Evolutionary conservation across 2,329 filamentous ascomycete genomes (phyloP).

Genomic region (Aspergillus intermedius): DNA sequence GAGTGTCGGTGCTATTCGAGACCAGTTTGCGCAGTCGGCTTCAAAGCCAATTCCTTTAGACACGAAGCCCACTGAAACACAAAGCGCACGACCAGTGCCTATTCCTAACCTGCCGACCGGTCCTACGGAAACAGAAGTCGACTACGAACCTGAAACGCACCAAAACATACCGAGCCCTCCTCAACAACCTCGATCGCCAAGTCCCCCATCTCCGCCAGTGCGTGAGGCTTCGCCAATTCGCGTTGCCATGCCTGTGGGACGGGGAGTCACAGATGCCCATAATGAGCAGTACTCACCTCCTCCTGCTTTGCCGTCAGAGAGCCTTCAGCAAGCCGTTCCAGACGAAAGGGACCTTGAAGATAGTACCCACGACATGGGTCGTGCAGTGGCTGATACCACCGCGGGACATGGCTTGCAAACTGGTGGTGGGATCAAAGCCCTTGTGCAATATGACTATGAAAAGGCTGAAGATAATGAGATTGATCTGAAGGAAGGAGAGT

Average conservation of each 20-base stretch:
- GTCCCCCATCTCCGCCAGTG: conserved; percentile 43
- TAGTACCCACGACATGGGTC: conserved; percentile 52
- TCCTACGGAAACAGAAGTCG: conserved; percentile 42
- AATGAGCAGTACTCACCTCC: conserved; percentile 38
- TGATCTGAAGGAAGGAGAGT: conserved; percentile 80
- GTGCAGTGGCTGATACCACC: conserved; percentile 53
- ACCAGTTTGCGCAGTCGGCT: conserved; percentile 73
- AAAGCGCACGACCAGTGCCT: conserved; percentile 61
- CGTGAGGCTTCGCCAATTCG: conserved; percentile 69
- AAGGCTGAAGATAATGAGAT: conserved; percentile 97
- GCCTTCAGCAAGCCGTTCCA: conserved; percentile 57
- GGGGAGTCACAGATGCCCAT: conserved; percentile 44
- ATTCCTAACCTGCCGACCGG: conserved; percentile 68
- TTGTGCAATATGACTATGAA: conserved; percentile 92
- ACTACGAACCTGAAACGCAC: conserved; percentile 38
- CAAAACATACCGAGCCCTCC: conserved; percentile 34
- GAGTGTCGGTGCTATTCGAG: conserved; percentile 67
- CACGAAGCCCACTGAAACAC: conserved; percentile 58
- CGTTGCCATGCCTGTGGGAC: conserved; percentile 76
- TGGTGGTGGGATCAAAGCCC: conserved; percentile 60
- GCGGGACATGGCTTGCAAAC: conserved; percentile 41
- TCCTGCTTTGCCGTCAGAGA: conserved; percentile 53
- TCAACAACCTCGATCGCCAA: conserved; percentile 42
- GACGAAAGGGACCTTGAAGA: conserved; percentile 62
- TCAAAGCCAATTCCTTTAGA: conserved; percentile 45